Evolutionary conservation across 2,329 filamentous ascomycete genomes (phyloP).

Genomic region (Pseudogymnoascus destructans): DNA sequence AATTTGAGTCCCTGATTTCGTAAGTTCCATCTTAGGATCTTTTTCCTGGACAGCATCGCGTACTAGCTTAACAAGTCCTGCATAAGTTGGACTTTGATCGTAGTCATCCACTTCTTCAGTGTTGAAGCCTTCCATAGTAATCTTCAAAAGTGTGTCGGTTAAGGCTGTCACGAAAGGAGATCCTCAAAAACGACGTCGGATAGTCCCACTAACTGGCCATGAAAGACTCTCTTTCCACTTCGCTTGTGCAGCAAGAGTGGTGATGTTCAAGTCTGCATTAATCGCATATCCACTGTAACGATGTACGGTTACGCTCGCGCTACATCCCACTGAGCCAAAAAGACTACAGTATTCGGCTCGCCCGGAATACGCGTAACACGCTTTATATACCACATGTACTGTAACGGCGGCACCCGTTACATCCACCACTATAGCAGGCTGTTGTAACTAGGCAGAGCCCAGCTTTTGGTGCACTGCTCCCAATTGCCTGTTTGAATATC

Average conservation of each 20-base stretch:
- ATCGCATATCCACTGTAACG: not conserved
- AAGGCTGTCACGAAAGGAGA: not conserved
- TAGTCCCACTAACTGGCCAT: not conserved
- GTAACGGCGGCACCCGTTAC: too few species aligned
- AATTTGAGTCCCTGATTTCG: too few species aligned
- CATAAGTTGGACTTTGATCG: not conserved
- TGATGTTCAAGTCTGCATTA: not conserved
- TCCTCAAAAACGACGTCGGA: not conserved
- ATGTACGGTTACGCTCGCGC: too few species aligned
- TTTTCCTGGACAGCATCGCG: too few species aligned
- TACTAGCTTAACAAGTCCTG: not conserved
- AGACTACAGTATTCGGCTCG: too few species aligned
- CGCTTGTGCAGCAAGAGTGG: not conserved
- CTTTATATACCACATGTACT: too few species aligned
- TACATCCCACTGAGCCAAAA: too few species aligned
- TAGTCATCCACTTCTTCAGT: not conserved
- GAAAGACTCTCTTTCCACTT: not conserved
- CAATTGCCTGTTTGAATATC: not conserved
- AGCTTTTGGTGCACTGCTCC: not conserved
- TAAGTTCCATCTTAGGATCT: too few species aligned
- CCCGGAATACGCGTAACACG: too few species aligned
- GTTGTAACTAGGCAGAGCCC: not conserved
- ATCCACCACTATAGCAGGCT: not conserved
- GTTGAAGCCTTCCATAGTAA: not conserved
- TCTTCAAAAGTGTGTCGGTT: not conserved